Evolutionary conservation across 306 rosid species (phyloP).

Genomic region (apple (Malus domestica)): ASM211411v1 NC_041804.1:14491001-14491500

Average conservation of each 20-base stretch:
- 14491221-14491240: conserved; percentile 54
- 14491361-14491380: conserved; percentile 58
- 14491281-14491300: conserved; percentile 39
- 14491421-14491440: background rate
- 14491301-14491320: conserved; percentile 61
- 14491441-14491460: conserved; percentile 3
- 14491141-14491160: background rate
- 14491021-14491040: background rate
- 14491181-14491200: conserved; percentile 17
- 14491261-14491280: conserved; percentile 62
- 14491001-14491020: too few species aligned
- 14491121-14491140: background rate
- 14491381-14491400: conserved; percentile 72
- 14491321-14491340: conserved; percentile 88
- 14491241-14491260: conserved; percentile 48
- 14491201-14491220: conserved; percentile 3
- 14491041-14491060: background rate
- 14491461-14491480: conserved; percentile 1
- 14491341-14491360: conserved; percentile 84
- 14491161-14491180: background rate
- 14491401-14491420: conserved; percentile 15
- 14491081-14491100: background rate
- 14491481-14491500: background rate
- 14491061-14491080: background rate
- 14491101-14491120: background rate